Percentiles rank a stretch among this genome's conserved stretches.
These are phyloP conservation scores for Vachellia collinsii DNA, from an alignment of 306 rosid genomes.

Conservation along the genomic window DNA sequence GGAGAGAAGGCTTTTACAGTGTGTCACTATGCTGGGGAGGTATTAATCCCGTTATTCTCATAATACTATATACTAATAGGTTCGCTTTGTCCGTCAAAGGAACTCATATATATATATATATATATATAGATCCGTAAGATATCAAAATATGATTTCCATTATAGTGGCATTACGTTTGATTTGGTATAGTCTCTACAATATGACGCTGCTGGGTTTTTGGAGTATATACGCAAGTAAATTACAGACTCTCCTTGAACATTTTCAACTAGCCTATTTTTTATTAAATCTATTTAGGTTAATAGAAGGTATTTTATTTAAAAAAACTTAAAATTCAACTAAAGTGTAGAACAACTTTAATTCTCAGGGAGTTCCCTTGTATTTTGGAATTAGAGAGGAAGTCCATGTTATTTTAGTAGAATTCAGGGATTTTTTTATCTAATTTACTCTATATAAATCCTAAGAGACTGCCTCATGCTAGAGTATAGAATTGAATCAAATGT, in stretches of 20 bases:
- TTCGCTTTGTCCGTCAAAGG: conserved; percentile 30
- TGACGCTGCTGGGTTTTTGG: conserved; percentile 23
- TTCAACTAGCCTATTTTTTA: background rate
- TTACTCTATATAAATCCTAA: background rate
- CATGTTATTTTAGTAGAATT: background rate
- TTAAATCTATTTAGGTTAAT: background rate
- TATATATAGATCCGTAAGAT: conserved; percentile 5
- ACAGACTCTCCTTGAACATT: background rate
- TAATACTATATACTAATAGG: background rate
- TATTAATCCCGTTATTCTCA: conserved; percentile 45
- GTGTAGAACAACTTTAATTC: background rate
- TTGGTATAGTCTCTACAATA: conserved; percentile 17
- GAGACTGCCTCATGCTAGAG: conserved; percentile 22
- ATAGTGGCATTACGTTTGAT: conserved; percentile 19
- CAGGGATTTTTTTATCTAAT: background rate
- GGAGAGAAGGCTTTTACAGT: conserved; percentile 87
- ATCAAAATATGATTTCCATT: conserved; percentile 20
- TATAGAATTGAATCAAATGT: background rate
- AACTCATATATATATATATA: conserved; percentile 10
- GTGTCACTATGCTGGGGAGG: conserved; percentile 99
- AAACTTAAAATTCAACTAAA: background rate
- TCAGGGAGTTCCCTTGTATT: background rate
- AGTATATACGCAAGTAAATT: background rate
- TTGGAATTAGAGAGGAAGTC: background rate
- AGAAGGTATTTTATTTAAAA: background rate